Evolutionary conservation across 148 eudicot species (phyloP).

Genomic region (Simmondsia chinensis): DNA sequence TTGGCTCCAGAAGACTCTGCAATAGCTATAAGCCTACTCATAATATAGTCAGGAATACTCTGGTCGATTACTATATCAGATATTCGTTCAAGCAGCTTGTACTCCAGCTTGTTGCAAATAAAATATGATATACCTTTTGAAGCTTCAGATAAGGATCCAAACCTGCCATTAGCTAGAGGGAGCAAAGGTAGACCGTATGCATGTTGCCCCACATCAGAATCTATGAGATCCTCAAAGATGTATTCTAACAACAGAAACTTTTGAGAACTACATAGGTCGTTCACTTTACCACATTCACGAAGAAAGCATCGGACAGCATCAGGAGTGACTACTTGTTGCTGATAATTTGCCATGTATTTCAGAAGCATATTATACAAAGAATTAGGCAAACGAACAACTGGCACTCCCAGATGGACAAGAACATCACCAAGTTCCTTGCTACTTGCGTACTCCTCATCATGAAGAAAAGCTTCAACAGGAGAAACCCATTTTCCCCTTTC

Average conservation of each 20-base stretch:
- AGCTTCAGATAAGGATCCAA: conserved; percentile 57
- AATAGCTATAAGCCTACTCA: conserved; percentile 49
- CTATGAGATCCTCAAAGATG: conserved; percentile 89
- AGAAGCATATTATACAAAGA: conserved; percentile 59
- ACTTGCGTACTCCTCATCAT: conserved; percentile 50
- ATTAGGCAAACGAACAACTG: conserved; percentile 64
- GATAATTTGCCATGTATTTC: conserved; percentile 31
- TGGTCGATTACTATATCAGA: conserved; percentile 61
- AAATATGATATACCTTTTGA: conserved; percentile 52
- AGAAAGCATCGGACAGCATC: conserved; percentile 68
- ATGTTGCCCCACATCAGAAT: conserved; percentile 56
- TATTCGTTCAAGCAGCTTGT: conserved; percentile 55
- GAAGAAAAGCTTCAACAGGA: conserved; percentile 73
- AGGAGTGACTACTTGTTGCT: conserved; percentile 78
- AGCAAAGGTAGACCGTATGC: conserved; percentile 65
- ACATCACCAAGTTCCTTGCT: conserved; percentile 65
- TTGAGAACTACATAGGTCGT: conserved; percentile 35
- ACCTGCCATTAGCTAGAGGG: conserved; percentile 82
- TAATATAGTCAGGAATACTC: conserved; percentile 41
- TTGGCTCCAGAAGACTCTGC: conserved; percentile 75
- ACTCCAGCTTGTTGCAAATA: conserved; percentile 73
- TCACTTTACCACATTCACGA: conserved; percentile 31
- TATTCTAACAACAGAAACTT: conserved; percentile 81
- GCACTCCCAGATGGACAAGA: conserved; percentile 73
- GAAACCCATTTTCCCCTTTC: conserved; percentile 86